Evolutionary conservation across 805 yeast genomes (phyloP).

Genomic region (Kodamaea sagamina): DNA sequence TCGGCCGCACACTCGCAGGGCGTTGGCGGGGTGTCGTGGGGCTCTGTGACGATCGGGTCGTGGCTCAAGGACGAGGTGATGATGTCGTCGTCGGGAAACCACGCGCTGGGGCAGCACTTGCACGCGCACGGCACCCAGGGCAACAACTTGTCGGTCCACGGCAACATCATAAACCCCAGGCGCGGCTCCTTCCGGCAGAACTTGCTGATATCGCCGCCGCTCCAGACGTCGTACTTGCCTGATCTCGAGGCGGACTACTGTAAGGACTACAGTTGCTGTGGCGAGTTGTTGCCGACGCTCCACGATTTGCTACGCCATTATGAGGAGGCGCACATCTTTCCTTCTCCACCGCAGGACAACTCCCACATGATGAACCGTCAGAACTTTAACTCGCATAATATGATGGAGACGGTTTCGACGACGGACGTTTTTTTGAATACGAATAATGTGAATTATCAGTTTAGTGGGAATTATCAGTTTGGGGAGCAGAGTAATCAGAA

Average conservation of each 20-base stretch:
- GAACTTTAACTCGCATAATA: slow-evolving; percentile 49
- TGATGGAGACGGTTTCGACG: slow-evolving; percentile 87
- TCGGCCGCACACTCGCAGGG: slow-evolving; percentile 95
- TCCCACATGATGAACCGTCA: slow-evolving; percentile 32
- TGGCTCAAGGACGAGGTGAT: slow-evolving; percentile 94
- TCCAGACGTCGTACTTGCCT: slow-evolving; percentile 78
- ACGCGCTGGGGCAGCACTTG: slow-evolving; percentile 18
- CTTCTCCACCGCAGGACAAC: slow-evolving; percentile 48
- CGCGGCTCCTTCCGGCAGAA: slow-evolving; percentile 40
- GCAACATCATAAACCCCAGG: slow-evolving; percentile 35
- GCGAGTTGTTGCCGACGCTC: slow-evolving; percentile 84
- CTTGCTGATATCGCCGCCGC: slow-evolving; percentile 61
- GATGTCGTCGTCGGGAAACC: slow-evolving; percentile 41
- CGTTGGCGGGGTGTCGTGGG: slow-evolving; percentile 98
- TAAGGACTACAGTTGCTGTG: slow-evolving; percentile 95
- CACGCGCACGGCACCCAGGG: slow-evolving; percentile 17
- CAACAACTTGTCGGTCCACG: slow-evolving; percentile 17
- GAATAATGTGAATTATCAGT: slow-evolving; percentile 23
- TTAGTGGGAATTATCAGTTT: slow-evolving; percentile 14
- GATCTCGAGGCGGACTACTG: slow-evolving; percentile 95
- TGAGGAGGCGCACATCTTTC: slow-evolving; percentile 88
- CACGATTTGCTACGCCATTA: slow-evolving; percentile 93
- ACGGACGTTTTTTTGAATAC: slow-evolving; percentile 81
- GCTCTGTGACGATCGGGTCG: slow-evolving; percentile 89
- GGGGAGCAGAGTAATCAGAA: too few relatives aligned